Evolutionary conservation across 805 yeast genomes (phyloP).

Genomic region (Candida cerambycidarum): DNA sequence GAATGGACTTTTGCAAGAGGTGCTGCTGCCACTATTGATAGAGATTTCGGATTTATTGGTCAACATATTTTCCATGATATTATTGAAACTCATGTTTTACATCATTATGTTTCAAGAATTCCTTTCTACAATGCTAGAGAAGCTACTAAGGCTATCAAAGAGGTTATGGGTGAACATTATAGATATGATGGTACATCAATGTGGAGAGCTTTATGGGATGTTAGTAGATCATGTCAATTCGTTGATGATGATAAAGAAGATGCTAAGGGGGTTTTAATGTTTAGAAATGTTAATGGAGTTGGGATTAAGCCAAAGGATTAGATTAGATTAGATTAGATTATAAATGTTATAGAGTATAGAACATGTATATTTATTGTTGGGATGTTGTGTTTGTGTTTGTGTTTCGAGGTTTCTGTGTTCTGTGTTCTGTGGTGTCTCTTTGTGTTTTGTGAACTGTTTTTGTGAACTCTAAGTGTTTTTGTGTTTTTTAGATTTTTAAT

Average conservation of each 20-base stretch:
- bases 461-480: no score
- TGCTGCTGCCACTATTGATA: constrained; percentile 65
- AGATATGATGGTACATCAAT: constrained; percentile 51
- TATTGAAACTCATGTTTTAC: constrained; percentile 58
- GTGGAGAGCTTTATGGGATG: constrained; percentile 59
- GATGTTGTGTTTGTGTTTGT: no score
- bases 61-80: constrained; percentile 57
- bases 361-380: no score
- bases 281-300: constrained; percentile 57
- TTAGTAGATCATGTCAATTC: constrained; percentile 64
- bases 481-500: not conserved
- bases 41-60: constrained; percentile 61
- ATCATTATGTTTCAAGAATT: constrained; percentile 54
- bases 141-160: constrained; percentile 50
- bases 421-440: no score
- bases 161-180: constrained; percentile 55
- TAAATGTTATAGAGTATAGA: no score
- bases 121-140: constrained; percentile 58
- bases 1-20: constrained; percentile 68
- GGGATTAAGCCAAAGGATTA: constrained; percentile 39
- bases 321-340: not conserved
- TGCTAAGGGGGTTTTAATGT: constrained; percentile 58
- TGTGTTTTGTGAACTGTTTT: not conserved
- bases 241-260: constrained; percentile 54
- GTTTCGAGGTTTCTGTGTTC: no score